A percentile compares a stretch with the other conserved stretches of the same genome.
Conservation (phyloP, 768 basidiomycete genomes). For the Psilocybe cubensis region DNA sequence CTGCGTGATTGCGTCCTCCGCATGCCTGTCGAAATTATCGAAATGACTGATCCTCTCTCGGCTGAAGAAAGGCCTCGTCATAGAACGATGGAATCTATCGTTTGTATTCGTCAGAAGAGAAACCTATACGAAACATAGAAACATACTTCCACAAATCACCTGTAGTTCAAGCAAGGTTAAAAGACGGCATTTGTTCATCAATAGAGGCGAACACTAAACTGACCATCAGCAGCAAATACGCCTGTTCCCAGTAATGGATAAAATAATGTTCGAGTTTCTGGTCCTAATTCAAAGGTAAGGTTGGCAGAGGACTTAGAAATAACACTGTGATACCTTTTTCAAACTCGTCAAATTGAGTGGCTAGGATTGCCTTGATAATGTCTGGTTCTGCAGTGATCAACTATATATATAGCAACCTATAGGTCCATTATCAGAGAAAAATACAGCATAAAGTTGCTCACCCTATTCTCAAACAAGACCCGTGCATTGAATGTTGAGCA, state of each 20-base stretch:
- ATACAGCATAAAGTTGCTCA: conserved; percentile 17
- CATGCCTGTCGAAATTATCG: conserved; percentile 61
- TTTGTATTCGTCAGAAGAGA: not conserved
- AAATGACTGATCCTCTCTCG: conserved; percentile 63
- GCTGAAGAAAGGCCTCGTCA: conserved; percentile 73
- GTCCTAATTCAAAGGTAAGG: not conserved
- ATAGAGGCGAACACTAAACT: not conserved
- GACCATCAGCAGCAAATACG: conserved; percentile 8
- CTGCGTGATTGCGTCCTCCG: conserved; percentile 46
- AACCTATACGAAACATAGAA: not conserved
- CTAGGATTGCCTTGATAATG: conserved; percentile 22
- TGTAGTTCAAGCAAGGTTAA: not conserved
- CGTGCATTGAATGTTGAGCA: conserved; percentile 19
- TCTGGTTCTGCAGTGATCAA: conserved; percentile 22
- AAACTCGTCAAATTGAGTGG: conserved; percentile 22
- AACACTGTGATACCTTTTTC: not conserved
- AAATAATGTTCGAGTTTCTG: conserved; percentile 3
- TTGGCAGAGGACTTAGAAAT: not conserved
- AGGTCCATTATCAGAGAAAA: not conserved
- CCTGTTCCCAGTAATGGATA: conserved; percentile 8
- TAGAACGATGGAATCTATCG: conserved; percentile 60
- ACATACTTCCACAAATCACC: conserved; percentile 68
- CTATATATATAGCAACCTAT: conserved; percentile 24
- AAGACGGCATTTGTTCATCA: not conserved
- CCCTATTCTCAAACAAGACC: conserved; percentile 29